phyloP scores from a whole-genome alignment of 108 stramenopile genomes.

The Cyclostephanos tholiformis region DNA sequence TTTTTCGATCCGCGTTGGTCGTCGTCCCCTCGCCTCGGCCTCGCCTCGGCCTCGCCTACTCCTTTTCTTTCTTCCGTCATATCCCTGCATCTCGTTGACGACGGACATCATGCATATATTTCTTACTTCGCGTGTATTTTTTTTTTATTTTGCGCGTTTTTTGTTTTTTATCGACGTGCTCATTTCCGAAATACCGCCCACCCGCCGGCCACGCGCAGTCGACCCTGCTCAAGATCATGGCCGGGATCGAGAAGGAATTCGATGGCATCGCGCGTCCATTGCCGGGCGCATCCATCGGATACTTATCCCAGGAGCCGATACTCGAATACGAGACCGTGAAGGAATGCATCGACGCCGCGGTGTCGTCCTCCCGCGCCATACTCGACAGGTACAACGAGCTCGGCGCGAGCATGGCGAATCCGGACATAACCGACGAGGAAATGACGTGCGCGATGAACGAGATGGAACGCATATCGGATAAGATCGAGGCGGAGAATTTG shows the following conservation, averaged over 20 bases:
- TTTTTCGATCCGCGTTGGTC: too few relatives aligned
- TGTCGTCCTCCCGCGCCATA: conserved; percentile 66
- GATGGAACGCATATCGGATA: conserved; percentile 67
- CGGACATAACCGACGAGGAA: conserved; percentile 73
- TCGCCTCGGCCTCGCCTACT: too few relatives aligned
- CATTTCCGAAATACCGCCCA: too few relatives aligned
- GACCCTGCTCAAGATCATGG: conserved; percentile 93
- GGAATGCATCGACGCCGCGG: conserved; percentile 84
- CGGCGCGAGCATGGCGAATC: conserved; percentile 78
- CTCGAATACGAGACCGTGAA: conserved; percentile 77
- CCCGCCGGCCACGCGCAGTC: too few relatives aligned
- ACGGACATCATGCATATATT: too few relatives aligned
- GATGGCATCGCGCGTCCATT: conserved; percentile 83
- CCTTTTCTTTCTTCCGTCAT: too few relatives aligned
- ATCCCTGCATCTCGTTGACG: too few relatives aligned
- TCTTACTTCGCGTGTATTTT: background rate
- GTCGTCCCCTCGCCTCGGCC: too few relatives aligned
- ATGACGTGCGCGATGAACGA: conserved; percentile 66
- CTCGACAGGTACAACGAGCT: conserved; percentile 82
- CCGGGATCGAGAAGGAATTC: conserved; percentile 92
- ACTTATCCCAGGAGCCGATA: conserved; percentile 85
- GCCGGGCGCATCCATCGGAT: conserved; percentile 88
- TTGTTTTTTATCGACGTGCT: too few relatives aligned
- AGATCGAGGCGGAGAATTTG: conserved; percentile 87
- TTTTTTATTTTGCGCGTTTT: too few relatives aligned